These are phyloP conservation scores for Testicularia cyperi DNA, from an alignment of 1,284 basidiomycete species.

Conservation along the genomic window DNA sequence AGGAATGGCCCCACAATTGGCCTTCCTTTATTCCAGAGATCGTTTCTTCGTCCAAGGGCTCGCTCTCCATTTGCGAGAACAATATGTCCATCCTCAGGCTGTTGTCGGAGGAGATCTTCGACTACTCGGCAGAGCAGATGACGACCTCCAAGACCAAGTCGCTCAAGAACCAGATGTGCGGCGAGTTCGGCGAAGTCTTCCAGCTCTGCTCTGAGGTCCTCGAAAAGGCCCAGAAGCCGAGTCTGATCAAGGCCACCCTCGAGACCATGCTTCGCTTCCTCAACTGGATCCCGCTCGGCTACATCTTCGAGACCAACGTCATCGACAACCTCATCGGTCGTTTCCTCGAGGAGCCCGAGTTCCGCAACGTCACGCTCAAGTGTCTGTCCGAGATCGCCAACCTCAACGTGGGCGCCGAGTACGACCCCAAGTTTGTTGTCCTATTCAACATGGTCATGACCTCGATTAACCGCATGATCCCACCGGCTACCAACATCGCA, in stretches of 20 bases:
- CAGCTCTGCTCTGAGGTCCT: conserved; percentile 72
- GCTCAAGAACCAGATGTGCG: conserved; percentile 73
- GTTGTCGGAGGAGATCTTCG: conserved; percentile 98
- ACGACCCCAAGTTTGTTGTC: conserved; percentile 96
- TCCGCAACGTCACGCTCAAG: conserved; percentile 95
- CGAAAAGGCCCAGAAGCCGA: conserved; percentile 95
- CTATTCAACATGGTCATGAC: conserved; percentile 75
- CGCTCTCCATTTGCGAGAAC: conserved; percentile 96
- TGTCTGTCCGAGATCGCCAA: conserved; percentile 88
- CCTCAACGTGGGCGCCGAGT: conserved; percentile 94
- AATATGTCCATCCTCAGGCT: conserved; percentile 99
- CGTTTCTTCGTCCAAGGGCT: conserved; percentile 93
- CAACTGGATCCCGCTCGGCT: conserved; percentile 99
- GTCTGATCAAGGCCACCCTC: conserved; percentile 89
- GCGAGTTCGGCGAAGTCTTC: conserved; percentile 60
- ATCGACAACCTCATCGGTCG: conserved; percentile 86
- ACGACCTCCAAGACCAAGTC: conserved; percentile 97
- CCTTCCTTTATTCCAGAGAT: conserved; percentile 97
- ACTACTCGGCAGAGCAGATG: conserved; percentile 98
- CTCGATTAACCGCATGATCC: conserved; percentile 59
- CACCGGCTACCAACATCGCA: conserved; percentile 77
- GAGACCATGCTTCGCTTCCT: conserved; percentile 95
- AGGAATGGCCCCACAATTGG: conserved; percentile 99
- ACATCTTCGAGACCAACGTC: conserved; percentile 97
- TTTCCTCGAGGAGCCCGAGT: conserved; percentile 96